Evolutionary conservation across 805 yeast species (phyloP).

Genomic region (Pichia exigua): DNA sequence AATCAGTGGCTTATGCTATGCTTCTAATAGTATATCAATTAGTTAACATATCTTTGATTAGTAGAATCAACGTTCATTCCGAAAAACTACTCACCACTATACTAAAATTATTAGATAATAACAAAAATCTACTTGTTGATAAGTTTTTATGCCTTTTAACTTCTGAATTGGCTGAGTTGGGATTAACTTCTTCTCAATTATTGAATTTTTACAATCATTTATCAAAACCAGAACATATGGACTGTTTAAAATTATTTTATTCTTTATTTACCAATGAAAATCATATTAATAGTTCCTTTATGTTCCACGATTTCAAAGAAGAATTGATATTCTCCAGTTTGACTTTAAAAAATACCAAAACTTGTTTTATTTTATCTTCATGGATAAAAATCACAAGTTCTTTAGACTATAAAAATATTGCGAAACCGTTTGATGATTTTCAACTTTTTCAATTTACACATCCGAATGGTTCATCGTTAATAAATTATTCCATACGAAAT

Average conservation of each 20-base stretch:
- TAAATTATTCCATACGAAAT: conserved; percentile 8
- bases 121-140: background rate
- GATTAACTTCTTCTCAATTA: conserved; percentile 9
- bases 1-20: background rate
- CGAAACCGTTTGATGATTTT: background rate
- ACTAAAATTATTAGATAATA: conserved; percentile 1
- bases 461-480: background rate
- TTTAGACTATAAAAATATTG: background rate
- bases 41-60: conserved; percentile 16
- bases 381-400: conserved; percentile 20
- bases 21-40: conserved; percentile 13
- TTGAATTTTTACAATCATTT: background rate
- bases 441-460: background rate
- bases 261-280: background rate
- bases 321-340: conserved; percentile 10
- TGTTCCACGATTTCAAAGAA: background rate
- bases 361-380: conserved; percentile 19
- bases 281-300: background rate
- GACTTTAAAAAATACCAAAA: conserved; percentile 6
- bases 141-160: background rate
- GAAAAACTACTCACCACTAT: conserved; percentile 8
- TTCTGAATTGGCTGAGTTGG: conserved; percentile 13
- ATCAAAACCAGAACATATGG: background rate
- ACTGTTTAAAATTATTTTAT: background rate
- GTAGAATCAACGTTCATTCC: conserved; percentile 15